Evolutionary conservation across 2,329 filamentous ascomycete genomes (phyloP), one percentile per base, ranked within the genome.

Genomic region (Fusarium sp.): DNA sequence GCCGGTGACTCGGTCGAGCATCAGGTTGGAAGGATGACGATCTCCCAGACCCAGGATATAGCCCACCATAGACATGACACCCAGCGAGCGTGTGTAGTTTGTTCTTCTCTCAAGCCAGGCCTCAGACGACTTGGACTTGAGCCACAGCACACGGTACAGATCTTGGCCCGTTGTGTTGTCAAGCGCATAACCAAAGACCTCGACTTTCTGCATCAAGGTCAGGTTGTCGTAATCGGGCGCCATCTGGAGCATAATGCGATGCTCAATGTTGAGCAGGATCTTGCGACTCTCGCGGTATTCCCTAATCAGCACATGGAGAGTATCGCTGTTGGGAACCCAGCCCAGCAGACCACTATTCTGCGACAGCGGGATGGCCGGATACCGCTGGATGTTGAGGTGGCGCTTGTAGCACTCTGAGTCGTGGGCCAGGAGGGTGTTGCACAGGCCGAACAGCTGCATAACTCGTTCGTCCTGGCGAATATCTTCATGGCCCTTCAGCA

Each of bases 31-130:
- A 40, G 97, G 97, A 84, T 99, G 97, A 57, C 97, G 92, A 85
- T 99, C 97, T 64, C 97, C 97, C 16, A 99, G 88, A 69, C 97
- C 97, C 25, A 99, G 91, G 74, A 99, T 98, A 83, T 99, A 99
- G 73, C 97, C 97, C n/a, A 98, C 97, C 95, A 99, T 99, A n/a
- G 95, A 98, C 97, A 99, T 99, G 79, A 99, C 97, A 77, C 95
- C 97, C 2, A 99, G 88, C 1, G 96, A 98, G 67, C 97, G 93
- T 20, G 97, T 99, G 85, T 99, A 99, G 81, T 98, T 99, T n/a
- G 97, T 99, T 63, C 97, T 93, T 50, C 97, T 91, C 83, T 98
- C 97, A 36, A 99, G 91, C 97, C 97, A 99, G 2, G 96, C 93
- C 83, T 99, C 97, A 0, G 96, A 98, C 71, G 94, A 97, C 88